Evolutionary conservation across 2,329 filamentous ascomycete species (phyloP), one percentile per base, ranked within the genome.

Genomic region (Exophiala dermatitidis): DNA sequence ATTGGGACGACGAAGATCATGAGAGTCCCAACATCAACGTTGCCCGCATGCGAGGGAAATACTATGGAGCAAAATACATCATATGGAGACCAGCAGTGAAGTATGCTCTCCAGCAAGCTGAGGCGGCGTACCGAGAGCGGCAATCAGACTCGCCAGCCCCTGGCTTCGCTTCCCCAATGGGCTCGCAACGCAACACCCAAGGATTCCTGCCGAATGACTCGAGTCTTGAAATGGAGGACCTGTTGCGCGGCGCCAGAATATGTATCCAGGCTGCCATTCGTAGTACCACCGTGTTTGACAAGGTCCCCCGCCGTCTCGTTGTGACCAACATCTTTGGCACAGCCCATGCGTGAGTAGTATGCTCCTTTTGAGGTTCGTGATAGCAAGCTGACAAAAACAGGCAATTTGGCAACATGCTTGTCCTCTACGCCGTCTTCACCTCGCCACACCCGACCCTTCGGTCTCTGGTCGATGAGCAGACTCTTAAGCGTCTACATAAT

Each of bases 301-400:
- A 77, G 1, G 76, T 87, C 29, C 71, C 68, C 29, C 72, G 79
- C 57, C 81, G 89, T 31, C 81, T 87, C 5, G 85, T 96, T 48
- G 84, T 97, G 51, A 97, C 91, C n/a, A 97, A 96, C 64, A 84
- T 95, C 28, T 95, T 95, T 70, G 90, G 91, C 48, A 97, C 91
- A 12, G 86, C 90, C 58, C 91, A 96, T 76, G 90, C 91, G 88
- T 95, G 86, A 81, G 88, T 82, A 31, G 54, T 38, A 26, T 26
- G 4, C n/a, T 41, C 38, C 9, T 3, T 9, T 28, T 19, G 19
- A 6, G 5, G n/a, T 26, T 26, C n/a, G 28, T 26, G 12, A 1
- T 1, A 26, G 5, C 38, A 41, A 26, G 19, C 38, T 41, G 59
- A 71, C 56, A 40, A 36, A 52, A 26, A 9, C 58, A 95, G 90